Percentiles rank a stretch among this genome's conserved stretches.
phyloP scores from a whole-genome alignment of 768 basidiomycete genomes.

The Albatrellus ellisii region DNA sequence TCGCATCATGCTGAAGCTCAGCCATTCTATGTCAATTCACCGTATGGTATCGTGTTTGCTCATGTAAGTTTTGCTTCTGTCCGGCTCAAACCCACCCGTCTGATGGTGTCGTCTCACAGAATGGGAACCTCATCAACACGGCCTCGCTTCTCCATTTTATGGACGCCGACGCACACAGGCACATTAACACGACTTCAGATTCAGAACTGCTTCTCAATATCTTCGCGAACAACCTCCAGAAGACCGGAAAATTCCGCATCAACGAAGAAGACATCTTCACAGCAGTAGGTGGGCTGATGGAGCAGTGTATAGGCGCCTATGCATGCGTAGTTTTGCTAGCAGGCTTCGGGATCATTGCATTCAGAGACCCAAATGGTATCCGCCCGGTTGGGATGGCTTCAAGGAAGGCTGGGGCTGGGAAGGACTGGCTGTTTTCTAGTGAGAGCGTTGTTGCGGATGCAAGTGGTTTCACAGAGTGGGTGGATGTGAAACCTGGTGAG shows the following conservation, averaged over 20 bases:
- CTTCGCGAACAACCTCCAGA: slow-evolving; percentile 93
- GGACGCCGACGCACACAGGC: slow-evolving; percentile 92
- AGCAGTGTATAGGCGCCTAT: slow-evolving; percentile 83
- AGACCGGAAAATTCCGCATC: slow-evolving; percentile 98
- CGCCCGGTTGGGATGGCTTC: slow-evolving; percentile 82
- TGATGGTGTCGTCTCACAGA: slow-evolving; percentile 34
- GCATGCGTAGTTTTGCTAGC: slow-evolving; percentile 99
- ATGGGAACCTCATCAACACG: slow-evolving; percentile 97
- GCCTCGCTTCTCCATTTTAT: slow-evolving; percentile 76
- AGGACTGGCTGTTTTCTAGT: slow-evolving; percentile 84
- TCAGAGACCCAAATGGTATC: slow-evolving; percentile 97
- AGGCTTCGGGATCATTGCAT: slow-evolving; percentile 95
- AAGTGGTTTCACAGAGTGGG: slow-evolving; percentile 82
- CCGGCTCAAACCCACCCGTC: not conserved
- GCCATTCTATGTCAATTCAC: slow-evolving; percentile 99
- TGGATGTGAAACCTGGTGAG: slow-evolving; percentile 83
- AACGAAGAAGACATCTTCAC: slow-evolving; percentile 99
- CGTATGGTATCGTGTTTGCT: slow-evolving; percentile 96
- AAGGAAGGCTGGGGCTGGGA: slow-evolving; percentile 45
- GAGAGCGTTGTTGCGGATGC: slow-evolving; percentile 97
- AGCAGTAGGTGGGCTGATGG: slow-evolving; percentile 82
- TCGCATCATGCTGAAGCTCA: slow-evolving; percentile 96
- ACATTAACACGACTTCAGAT: slow-evolving; percentile 98
- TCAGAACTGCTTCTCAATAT: slow-evolving; percentile 96
- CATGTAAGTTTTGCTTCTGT: slow-evolving; percentile 48